phyloP scores from a whole-genome alignment of 225 moss, liverwort and hornwort species.

The Polytrichum formosum region DNA sequence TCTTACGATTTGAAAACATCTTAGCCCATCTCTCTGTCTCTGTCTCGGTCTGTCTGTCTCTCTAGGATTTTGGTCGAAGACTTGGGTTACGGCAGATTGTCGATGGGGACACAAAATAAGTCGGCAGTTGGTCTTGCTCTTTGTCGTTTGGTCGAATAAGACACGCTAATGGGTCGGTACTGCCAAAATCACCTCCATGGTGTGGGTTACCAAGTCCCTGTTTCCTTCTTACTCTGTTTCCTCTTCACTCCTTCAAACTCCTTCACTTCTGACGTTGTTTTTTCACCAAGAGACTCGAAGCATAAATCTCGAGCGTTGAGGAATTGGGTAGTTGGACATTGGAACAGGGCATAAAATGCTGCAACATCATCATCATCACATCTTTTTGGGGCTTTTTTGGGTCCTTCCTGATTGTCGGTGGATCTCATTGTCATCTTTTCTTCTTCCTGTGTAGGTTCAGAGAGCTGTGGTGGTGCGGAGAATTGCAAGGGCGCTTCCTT shows the following conservation, averaged over 20 bases:
- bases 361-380: conserved; percentile 3
- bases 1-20: too few relatives aligned
- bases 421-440: not conserved
- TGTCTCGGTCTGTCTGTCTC: too few relatives aligned
- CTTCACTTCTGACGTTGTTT: not conserved
- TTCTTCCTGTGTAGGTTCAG: not conserved
- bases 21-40: too few relatives aligned
- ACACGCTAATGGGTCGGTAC: too few relatives aligned
- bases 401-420: not conserved
- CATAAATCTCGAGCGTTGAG: too few relatives aligned
- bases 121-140: too few relatives aligned
- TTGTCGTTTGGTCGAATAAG: too few relatives aligned
- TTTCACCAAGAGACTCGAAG: too few relatives aligned
- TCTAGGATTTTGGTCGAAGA: too few relatives aligned
- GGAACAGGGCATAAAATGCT: conserved; percentile 1
- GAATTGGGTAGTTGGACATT: conserved; percentile 2
- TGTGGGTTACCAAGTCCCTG: not conserved
- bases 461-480: conserved; percentile 1
- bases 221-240: not conserved
- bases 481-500: conserved; percentile 1
- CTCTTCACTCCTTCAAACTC: not conserved
- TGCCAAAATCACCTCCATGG: not conserved
- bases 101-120: too few relatives aligned
- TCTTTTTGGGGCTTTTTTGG: not conserved
- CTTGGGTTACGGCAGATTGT: too few relatives aligned